Evolutionary conservation across 305 asterid species (phyloP).

Genomic region (Fraxinus nigra): DNA sequence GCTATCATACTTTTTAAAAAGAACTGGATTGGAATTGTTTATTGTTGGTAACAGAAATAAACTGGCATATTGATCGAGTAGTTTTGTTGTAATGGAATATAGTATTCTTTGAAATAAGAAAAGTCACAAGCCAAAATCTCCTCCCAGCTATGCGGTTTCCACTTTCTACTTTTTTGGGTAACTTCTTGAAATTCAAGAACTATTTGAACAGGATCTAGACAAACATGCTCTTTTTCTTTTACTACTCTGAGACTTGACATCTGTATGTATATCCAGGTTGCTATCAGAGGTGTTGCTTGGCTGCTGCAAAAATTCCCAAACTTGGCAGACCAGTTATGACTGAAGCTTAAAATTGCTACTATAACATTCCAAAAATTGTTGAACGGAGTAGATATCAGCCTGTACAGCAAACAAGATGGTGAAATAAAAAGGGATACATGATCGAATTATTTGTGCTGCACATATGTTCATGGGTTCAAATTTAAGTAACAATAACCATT

Average conservation of each 20-base stretch:
- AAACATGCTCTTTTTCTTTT: not conserved
- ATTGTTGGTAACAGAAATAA: not conserved
- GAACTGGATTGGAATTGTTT: not conserved
- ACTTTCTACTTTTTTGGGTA: not conserved
- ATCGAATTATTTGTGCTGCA: not conserved
- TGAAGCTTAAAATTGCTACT: not conserved
- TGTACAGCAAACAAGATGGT: not conserved
- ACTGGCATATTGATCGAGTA: not conserved
- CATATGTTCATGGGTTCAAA: not conserved
- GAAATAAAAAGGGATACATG: not conserved
- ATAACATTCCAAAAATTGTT: not conserved
- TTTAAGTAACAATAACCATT: not conserved
- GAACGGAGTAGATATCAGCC: not conserved
- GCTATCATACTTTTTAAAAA: not conserved
- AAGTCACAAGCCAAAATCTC: not conserved
- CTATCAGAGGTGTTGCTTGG: conserved; percentile 78
- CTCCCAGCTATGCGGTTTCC: not conserved
- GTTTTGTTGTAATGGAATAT: not conserved
- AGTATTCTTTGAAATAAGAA: not conserved
- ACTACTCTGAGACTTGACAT: not conserved
- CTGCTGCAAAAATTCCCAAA: conserved; percentile 69
- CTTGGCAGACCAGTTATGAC: conserved; percentile 53
- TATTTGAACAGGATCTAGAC: not conserved
- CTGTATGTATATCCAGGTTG: conserved; percentile 42
- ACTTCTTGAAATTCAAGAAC: not conserved